These are phyloP conservation scores for Selenicereus undatus DNA, from an alignment of 148 eudicot species.

Conservation along the genomic window DNA sequence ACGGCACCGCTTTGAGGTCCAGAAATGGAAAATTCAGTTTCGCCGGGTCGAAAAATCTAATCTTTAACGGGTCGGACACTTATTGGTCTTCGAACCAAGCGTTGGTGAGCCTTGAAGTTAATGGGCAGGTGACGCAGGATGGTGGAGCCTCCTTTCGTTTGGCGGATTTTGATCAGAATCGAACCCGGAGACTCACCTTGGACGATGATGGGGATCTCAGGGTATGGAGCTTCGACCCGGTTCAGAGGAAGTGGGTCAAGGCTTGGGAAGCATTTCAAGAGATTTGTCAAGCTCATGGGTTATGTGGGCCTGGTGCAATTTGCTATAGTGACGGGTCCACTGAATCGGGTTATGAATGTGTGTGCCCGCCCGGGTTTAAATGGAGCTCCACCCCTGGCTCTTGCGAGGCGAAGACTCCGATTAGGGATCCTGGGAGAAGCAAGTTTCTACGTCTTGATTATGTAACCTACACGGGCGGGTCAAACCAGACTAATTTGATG, in stretches of 20 bases:
- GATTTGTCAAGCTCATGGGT: constrained; percentile 47
- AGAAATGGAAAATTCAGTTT: constrained; percentile 40
- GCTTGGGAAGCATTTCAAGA: constrained; percentile 55
- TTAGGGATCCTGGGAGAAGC: constrained; percentile 10
- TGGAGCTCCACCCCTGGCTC: background rate
- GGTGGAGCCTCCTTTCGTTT: constrained; percentile 21
- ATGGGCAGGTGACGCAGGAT: constrained; percentile 23
- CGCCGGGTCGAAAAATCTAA: constrained; percentile 23
- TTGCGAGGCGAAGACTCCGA: constrained; percentile 38
- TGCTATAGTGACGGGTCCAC: constrained; percentile 45
- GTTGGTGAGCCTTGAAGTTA: constrained; percentile 27
- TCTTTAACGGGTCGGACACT: constrained; percentile 29
- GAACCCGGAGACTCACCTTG: constrained; percentile 43
- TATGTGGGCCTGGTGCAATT: constrained; percentile 59
- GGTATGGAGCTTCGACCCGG: constrained; percentile 42
- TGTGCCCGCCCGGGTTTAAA: constrained; percentile 62
- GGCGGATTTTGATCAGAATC: constrained; percentile 41
- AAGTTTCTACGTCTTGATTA: constrained; percentile 62
- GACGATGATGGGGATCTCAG: constrained; percentile 65
- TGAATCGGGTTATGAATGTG: constrained; percentile 31
- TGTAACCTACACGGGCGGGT: constrained; percentile 53
- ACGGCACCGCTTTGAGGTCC: constrained; percentile 28
- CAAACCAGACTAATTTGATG: constrained; percentile 22
- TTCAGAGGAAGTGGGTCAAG: constrained; percentile 33
- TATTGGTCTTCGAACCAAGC: constrained; percentile 25